Conservation (phyloP, 225 moss, liverwort and hornwort species). For the Takakia lepidozioides region DNA sequence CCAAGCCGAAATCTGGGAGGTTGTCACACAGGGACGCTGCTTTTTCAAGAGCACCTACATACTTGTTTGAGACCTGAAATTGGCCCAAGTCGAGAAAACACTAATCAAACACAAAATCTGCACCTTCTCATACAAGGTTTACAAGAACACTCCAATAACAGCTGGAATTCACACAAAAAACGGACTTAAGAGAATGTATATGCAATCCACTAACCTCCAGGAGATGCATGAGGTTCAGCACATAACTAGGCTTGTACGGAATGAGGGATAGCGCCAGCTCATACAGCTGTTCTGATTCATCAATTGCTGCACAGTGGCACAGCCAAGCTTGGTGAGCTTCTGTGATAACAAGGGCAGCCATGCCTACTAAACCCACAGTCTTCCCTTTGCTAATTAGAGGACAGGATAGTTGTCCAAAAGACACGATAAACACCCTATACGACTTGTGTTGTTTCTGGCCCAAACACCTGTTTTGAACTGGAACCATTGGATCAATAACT, state of each 20-base stretch:
- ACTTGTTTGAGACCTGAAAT: constrained; percentile 19
- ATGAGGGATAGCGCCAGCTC: constrained; percentile 15
- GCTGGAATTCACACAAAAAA: no score
- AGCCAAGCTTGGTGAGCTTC: neutral
- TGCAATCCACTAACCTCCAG: constrained; percentile 19
- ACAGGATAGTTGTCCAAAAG: neutral
- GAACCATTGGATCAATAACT: no score
- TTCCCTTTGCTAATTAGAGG: no score
- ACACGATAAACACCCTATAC: no score
- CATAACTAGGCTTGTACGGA: constrained; percentile 16
- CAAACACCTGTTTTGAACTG: no score
- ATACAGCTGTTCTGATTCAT: constrained; percentile 28
- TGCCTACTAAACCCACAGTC: no score
- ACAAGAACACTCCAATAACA: no score
- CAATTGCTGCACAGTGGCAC: constrained; percentile 14
- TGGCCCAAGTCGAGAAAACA: neutral
- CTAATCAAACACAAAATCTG: no score
- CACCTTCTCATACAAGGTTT: no score
- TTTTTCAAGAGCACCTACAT: constrained; percentile 17
- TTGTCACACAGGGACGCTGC: constrained; percentile 17
- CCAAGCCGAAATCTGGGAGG: constrained; percentile 10
- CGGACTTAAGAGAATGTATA: no score
- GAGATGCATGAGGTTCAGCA: constrained; percentile 26
- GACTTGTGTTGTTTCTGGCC: no score
- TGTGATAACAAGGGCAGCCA: no score